phyloP scores from a whole-genome alignment of 164 flowering plant genomes.

The Sextonia rubra region DNA sequence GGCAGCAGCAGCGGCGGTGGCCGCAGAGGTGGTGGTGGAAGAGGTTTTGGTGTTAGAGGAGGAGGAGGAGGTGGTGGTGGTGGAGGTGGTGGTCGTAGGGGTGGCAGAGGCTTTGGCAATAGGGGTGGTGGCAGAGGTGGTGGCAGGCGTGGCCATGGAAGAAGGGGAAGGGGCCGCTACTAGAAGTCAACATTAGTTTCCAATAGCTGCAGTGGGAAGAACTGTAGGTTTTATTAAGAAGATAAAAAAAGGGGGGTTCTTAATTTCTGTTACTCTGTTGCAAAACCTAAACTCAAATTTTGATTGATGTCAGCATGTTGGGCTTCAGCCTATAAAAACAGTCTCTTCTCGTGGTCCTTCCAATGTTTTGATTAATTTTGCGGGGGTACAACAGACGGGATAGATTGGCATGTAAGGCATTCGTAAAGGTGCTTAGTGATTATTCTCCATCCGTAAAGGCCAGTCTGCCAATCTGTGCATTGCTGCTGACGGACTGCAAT shows the following conservation, averaged over 20 bases:
- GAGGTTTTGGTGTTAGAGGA: neutral
- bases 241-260: neutral
- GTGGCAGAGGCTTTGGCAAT: neutral
- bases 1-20: neutral
- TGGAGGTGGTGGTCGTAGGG: neutral
- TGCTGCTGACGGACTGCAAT: too few relatives aligned
- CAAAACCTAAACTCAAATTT: neutral
- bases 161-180: neutral
- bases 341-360: neutral
- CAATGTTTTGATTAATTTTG: too few relatives aligned
- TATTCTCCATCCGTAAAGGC: too few relatives aligned
- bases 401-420: too few relatives aligned
- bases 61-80: neutral
- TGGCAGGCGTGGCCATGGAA: neutral
- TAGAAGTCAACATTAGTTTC: too few relatives aligned
- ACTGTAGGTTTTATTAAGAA: neutral
- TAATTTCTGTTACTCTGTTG: neutral
- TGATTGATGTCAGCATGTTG: neutral
- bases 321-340: neutral
- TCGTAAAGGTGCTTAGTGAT: too few relatives aligned
- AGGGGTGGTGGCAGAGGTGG: neutral
- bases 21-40: conserved; percentile 5
- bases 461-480: too few relatives aligned
- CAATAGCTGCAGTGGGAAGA: neutral
- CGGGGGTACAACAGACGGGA: too few relatives aligned